Evolutionary conservation across 306 rosid species (phyloP).

Genomic region (Echinosophora koreensis): DNA sequence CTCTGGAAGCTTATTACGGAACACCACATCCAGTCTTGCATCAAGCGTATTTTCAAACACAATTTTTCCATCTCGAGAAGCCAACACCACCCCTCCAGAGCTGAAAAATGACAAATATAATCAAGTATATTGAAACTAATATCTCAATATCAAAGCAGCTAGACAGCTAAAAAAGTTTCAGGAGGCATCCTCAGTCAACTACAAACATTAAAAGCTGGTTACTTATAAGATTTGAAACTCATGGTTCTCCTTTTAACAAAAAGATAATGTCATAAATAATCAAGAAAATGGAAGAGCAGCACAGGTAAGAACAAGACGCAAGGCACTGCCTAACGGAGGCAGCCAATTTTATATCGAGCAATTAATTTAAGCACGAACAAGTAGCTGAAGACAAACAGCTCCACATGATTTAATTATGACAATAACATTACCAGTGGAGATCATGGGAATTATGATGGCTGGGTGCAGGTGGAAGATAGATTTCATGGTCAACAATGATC

Average conservation of each 20-base stretch:
- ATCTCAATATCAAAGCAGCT: constrained; percentile 20
- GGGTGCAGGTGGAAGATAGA: constrained; percentile 90
- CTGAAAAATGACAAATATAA: constrained; percentile 59
- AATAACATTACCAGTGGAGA: constrained; percentile 67
- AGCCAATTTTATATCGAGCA: constrained; percentile 19
- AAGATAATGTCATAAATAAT: constrained; percentile 20
- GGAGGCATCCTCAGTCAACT: constrained; percentile 35
- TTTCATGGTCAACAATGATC: constrained; percentile 67
- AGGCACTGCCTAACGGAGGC: constrained; percentile 15
- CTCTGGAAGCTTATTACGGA: constrained; percentile 95
- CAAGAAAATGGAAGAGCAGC: not conserved
- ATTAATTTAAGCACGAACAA: constrained; percentile 15
- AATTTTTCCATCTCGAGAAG: constrained; percentile 97
- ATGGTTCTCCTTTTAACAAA: not conserved
- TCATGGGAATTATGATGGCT: constrained; percentile 71
- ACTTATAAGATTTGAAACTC: not conserved
- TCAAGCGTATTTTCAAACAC: constrained; percentile 94
- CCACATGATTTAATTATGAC: constrained; percentile 19
- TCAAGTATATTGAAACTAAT: constrained; percentile 34
- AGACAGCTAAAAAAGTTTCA: constrained; percentile 27
- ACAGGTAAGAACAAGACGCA: constrained; percentile 2
- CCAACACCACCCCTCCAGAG: constrained; percentile 97
- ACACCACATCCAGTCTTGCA: constrained; percentile 93
- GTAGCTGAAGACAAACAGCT: constrained; percentile 2
- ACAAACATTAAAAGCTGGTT: constrained; percentile 14